A percentile compares a stretch with the other conserved stretches of the same genome.
Evolutionary conservation across 805 yeast genomes (phyloP).

Genomic region (Cyberlindnera petersonii): DNA sequence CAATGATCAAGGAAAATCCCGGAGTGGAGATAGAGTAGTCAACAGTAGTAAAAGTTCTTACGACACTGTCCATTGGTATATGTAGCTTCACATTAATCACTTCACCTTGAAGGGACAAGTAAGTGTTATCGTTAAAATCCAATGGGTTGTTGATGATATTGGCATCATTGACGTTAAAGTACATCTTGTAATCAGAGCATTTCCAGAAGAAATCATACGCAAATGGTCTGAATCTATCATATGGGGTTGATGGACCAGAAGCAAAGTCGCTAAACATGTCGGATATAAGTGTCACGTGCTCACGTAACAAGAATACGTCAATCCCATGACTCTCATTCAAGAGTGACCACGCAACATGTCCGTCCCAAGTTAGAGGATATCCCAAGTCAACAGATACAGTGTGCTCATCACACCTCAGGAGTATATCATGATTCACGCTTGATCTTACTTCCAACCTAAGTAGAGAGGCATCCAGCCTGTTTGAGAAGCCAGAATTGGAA

Average conservation of each 20-base stretch:
- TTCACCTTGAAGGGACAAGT: constrained; percentile 68
- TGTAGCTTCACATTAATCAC: constrained; percentile 40
- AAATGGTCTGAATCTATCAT: constrained; percentile 75
- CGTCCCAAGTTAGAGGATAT: constrained; percentile 83
- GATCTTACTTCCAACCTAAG: constrained; percentile 62
- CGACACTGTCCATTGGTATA: constrained; percentile 58
- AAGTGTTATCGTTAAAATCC: constrained; percentile 77
- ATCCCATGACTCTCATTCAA: constrained; percentile 47
- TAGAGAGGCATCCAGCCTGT: constrained; percentile 43
- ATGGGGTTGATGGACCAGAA: constrained; percentile 65
- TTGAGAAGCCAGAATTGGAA: constrained; percentile 51
- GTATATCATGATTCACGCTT: constrained; percentile 83
- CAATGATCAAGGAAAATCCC: constrained; percentile 55
- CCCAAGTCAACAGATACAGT: constrained; percentile 52
- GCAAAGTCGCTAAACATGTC: constrained; percentile 77
- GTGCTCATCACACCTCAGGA: constrained; percentile 61
- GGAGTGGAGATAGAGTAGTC: constrained; percentile 53
- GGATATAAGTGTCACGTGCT: constrained; percentile 68
- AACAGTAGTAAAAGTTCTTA: constrained; percentile 48
- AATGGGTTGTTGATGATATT: constrained; percentile 88
- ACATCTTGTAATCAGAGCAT: constrained; percentile 53
- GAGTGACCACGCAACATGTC: constrained; percentile 65
- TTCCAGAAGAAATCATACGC: constrained; percentile 59
- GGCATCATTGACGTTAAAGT: constrained; percentile 76
- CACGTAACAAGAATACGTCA: constrained; percentile 67